Base-by-base conservation (phyloP, 306 rosid genomes). In the Arachis hypogaea region DNA sequence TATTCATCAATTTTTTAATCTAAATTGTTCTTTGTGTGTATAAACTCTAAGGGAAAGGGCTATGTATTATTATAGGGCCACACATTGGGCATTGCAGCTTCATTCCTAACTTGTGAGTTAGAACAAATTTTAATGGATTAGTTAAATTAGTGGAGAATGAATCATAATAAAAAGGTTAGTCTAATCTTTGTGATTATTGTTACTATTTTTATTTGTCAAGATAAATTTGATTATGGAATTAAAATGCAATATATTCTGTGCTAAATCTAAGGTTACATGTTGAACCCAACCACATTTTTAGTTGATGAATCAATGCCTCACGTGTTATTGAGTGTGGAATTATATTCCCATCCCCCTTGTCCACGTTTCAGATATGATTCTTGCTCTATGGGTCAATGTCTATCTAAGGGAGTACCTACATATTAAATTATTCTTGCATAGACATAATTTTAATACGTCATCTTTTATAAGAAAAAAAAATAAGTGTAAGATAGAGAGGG, bases 1-100 rank as follows among this genome's bases (percentile, higher is more conserved):
- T n/a, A 14, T 47, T 47, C 52, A 47, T 2, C 10, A 44, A 0
- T 2, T 73, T 73, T 69, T 80, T 71, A 16, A 16, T 72, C 68
- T 66, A 7, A 22, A 22, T 22, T 57, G 9, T 46, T 6, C 38
- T 56, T 61, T 42, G 6, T 56, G 59, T 62, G 62, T 57, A 42
- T n/a, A 61, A 74, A 63, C 8, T 42, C 18, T 7, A 55, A 41
- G 61, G 14, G 12, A 29, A 43, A 40, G 40, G 22, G 43, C 33
- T 60, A 57, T 73, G 38, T 33, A 1, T 33, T 33, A 56, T 62
- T 77, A 77, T 55, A 72, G 76, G 68, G 44, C 75, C 70, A 30
- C 58, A 7, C 50, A 5, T 3, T 42, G 1, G 69, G 49, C 61
- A 38, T 67, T 61, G 62, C 5, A 74, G 22, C 45, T 46, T 64